Evolutionary conservation across 2,329 filamentous ascomycete species (phyloP).

Genomic region (Exophiala mesophila): DNA sequence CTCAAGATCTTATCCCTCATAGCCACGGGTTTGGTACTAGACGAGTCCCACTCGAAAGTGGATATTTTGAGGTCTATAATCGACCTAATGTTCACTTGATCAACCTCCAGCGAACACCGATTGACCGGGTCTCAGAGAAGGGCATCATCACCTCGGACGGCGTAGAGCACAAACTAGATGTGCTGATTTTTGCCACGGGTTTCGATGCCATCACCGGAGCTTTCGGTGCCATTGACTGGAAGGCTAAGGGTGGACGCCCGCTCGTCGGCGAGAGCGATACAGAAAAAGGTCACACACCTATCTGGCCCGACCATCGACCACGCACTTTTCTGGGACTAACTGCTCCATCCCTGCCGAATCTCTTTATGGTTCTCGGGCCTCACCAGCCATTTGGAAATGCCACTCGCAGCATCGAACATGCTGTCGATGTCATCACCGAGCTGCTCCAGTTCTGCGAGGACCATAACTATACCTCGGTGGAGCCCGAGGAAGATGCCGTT

Average conservation of each 20-base stretch:
- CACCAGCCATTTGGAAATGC: constrained; percentile 42
- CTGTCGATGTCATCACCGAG: constrained; percentile 36
- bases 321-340: constrained; percentile 39
- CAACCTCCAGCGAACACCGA: constrained; percentile 38
- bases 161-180: constrained; percentile 35
- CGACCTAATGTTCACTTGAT: constrained; percentile 44
- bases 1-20: constrained; percentile 51
- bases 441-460: constrained; percentile 28
- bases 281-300: constrained; percentile 1
- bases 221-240: constrained; percentile 38
- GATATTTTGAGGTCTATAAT: constrained; percentile 49
- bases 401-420: constrained; percentile 30
- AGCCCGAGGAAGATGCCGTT: constrained; percentile 39
- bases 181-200: constrained; percentile 40
- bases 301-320: constrained; percentile 29
- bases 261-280: constrained; percentile 35
- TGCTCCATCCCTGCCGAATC: constrained; percentile 42
- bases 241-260: constrained; percentile 31
- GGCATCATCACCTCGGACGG: constrained; percentile 40
- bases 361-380: constrained; percentile 50
- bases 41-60: constrained; percentile 44
- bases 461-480: constrained; percentile 32
- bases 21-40: constrained; percentile 54
- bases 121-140: constrained; percentile 34
- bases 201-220: constrained; percentile 41